phyloP scores from a whole-genome alignment of 331 rosid genomes.

The Dryas integrifolia region DNA sequence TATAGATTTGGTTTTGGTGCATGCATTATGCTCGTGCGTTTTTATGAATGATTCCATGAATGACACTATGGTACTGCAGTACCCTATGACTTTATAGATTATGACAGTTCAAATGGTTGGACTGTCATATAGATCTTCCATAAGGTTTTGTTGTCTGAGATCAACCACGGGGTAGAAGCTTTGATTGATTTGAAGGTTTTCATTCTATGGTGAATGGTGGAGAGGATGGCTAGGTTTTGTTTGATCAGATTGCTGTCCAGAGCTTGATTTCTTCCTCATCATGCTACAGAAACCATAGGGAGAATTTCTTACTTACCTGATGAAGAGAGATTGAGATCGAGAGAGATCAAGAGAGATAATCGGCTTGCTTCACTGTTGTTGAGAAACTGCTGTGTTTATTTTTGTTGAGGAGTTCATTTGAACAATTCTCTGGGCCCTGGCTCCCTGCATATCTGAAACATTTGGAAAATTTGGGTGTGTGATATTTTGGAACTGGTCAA shows the following conservation, averaged over 20 bases:
- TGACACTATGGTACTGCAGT: not conserved
- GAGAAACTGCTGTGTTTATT: too few species aligned
- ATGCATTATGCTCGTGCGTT: not conserved
- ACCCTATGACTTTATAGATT: not conserved
- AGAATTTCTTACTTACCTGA: not conserved
- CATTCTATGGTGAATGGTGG: not conserved
- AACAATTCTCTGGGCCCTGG: not conserved
- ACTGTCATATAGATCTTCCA: not conserved
- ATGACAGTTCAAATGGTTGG: not conserved
- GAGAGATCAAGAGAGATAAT: not conserved
- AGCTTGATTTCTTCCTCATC: not conserved
- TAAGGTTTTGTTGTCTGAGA: not conserved
- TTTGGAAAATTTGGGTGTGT: too few species aligned
- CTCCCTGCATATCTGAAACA: not conserved
- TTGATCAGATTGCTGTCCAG: not conserved
- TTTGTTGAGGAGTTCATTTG: not conserved
- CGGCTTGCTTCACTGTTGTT: not conserved
- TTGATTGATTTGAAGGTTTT: not conserved
- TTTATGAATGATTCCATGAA: not conserved
- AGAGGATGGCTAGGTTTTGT: not conserved
- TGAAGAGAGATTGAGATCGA: not conserved
- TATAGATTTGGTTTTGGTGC: not conserved
- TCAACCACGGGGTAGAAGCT: not conserved
- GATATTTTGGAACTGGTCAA: too few species aligned
- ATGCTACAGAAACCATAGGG: not conserved